Evolutionary conservation across 148 eudicot genomes (phyloP).

Genomic region (Bassia scoparia): DNA sequence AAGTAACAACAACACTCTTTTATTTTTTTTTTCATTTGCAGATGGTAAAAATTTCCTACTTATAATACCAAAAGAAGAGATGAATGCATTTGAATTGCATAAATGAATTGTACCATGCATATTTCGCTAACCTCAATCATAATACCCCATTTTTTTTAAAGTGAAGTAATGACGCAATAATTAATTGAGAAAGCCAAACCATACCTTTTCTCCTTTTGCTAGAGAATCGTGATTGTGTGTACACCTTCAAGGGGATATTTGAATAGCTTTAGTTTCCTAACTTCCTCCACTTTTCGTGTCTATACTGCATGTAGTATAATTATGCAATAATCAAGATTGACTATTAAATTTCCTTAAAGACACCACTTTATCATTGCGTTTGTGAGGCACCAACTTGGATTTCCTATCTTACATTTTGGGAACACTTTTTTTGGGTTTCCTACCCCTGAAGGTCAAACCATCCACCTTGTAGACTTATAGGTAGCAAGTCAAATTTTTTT

Average conservation of each 20-base stretch:
- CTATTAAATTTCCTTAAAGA: not conserved
- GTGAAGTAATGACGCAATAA: slow-evolving; percentile 1
- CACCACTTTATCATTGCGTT: slow-evolving; percentile 14
- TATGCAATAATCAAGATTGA: slow-evolving; percentile 14
- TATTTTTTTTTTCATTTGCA: too few species aligned
- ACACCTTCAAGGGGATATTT: slow-evolving; percentile 32
- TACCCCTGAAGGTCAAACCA: not conserved
- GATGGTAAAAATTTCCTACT: too few species aligned
- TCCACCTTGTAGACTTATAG: too few species aligned
- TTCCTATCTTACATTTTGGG: slow-evolving; percentile 6
- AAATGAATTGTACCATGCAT: too few species aligned
- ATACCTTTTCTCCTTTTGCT: slow-evolving; percentile 1
- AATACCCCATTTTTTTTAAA: too few species aligned
- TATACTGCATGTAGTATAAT: slow-evolving; percentile 17
- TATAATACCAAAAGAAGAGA: too few species aligned
- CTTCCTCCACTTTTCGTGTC: slow-evolving; percentile 22
- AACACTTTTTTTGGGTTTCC: slow-evolving; percentile 17
- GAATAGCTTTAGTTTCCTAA: slow-evolving; percentile 16
- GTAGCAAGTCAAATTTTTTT: too few species aligned
- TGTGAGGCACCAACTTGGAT: slow-evolving; percentile 13
- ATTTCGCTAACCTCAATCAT: too few species aligned
- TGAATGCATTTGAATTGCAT: too few species aligned
- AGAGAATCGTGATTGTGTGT: slow-evolving; percentile 10
- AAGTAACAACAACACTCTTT: too few species aligned
- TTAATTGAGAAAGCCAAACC: slow-evolving; percentile 24